Conservation (phyloP, 176 grass and related monocot species). For the Oryza meridionalis region DNA sequence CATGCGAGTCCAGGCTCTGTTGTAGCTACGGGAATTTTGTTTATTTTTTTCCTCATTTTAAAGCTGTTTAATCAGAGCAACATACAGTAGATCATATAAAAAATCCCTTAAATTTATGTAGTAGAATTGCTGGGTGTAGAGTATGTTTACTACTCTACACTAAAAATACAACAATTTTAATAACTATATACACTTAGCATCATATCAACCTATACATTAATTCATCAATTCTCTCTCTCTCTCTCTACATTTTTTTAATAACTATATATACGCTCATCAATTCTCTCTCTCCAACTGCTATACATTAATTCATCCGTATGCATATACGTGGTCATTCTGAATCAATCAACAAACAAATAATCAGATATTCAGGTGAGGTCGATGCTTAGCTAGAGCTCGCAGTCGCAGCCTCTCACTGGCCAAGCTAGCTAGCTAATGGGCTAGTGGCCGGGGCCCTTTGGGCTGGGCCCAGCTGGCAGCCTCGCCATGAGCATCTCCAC, state of each 20-base stretch:
- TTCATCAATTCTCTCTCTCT: too few species aligned
- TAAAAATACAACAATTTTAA: background rate
- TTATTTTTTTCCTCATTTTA: background rate
- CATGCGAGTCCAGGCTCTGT: background rate
- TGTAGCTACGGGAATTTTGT: background rate
- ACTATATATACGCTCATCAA: too few species aligned
- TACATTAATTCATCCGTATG: background rate
- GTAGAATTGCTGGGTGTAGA: background rate
- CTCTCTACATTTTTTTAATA: too few species aligned
- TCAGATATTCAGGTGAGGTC: background rate
- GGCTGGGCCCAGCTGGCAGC: slow-evolving; percentile 70
- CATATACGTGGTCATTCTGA: background rate
- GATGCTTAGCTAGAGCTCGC: background rate
- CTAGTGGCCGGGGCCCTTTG: slow-evolving; percentile 68
- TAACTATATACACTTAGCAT: background rate
- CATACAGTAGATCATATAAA: background rate
- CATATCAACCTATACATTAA: too few species aligned
- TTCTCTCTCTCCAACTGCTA: background rate
- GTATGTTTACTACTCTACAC: background rate
- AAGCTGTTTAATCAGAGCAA: background rate
- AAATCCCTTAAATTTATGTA: background rate
- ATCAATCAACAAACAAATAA: background rate
- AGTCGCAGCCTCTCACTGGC: too few species aligned
- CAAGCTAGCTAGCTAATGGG: background rate
- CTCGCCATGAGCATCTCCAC: slow-evolving; percentile 64